phyloP scores from a whole-genome alignment of 176 grass and related monocot species.

The Oryza nivara region DNA sequence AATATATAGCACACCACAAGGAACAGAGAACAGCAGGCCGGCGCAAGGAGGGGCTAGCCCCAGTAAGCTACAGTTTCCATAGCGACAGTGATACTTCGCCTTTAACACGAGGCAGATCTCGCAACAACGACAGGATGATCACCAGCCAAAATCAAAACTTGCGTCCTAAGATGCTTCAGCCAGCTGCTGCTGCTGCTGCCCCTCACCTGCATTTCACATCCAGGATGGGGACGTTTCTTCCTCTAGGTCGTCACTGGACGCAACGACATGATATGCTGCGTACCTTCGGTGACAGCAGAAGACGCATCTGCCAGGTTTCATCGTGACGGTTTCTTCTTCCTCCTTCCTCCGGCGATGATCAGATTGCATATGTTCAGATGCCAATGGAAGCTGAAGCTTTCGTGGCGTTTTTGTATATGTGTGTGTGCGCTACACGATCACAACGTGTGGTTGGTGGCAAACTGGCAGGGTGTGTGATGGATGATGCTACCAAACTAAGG shows the following conservation, averaged over 20 bases:
- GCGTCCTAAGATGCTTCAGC: constrained; percentile 42
- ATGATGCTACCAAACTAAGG: constrained; percentile 42
- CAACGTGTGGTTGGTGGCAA: constrained; percentile 29
- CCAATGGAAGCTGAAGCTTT: constrained; percentile 24
- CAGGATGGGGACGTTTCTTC: constrained; percentile 32
- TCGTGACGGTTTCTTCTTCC: constrained; percentile 19
- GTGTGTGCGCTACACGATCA: constrained; percentile 25
- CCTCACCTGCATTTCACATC: constrained; percentile 24
- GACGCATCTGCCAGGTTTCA: constrained; percentile 15
- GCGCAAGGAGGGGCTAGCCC: too few species aligned
- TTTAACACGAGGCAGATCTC: not conserved
- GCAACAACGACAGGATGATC: not conserved
- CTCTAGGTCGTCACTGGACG: not conserved
- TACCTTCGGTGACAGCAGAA: not conserved
- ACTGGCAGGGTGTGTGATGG: constrained; percentile 8
- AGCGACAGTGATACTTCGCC: not conserved
- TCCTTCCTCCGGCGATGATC: not conserved
- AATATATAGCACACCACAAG: not conserved
- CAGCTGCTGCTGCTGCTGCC: not conserved
- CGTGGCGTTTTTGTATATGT: not conserved
- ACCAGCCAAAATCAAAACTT: constrained; percentile 16
- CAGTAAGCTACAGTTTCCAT: not conserved
- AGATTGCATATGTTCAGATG: not conserved
- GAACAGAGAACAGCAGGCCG: not conserved
- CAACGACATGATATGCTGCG: not conserved